phyloP scores from a whole-genome alignment of 1,284 basidiomycete species.

The Schizophyllum commune region DNA sequence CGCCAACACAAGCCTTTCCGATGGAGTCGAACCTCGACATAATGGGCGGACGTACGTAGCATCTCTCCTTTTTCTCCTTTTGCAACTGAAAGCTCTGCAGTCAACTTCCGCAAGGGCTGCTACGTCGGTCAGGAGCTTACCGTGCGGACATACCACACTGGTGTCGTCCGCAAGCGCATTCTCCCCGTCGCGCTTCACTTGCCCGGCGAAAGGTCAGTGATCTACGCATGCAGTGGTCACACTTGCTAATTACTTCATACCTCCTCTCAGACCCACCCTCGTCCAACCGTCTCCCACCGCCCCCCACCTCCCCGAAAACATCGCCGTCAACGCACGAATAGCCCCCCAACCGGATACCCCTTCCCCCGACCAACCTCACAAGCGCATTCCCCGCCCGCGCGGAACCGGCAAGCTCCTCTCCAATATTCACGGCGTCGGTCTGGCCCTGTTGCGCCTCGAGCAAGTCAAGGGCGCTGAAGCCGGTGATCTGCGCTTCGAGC shows the following conservation, averaged over 20 bases:
- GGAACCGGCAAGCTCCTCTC: conserved; percentile 63
- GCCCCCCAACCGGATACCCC: conserved; percentile 30
- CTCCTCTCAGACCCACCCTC: background rate
- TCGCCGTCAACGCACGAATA: conserved; percentile 15
- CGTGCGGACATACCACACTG: conserved; percentile 94
- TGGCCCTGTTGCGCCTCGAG: conserved; percentile 69
- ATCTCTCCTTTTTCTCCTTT: conserved; percentile 7
- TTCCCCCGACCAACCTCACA: conserved; percentile 13
- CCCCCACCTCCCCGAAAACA: conserved; percentile 5
- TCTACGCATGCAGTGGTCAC: background rate
- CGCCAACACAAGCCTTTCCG: conserved; percentile 74
- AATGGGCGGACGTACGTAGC: conserved; percentile 78
- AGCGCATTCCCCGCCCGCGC: conserved; percentile 38
- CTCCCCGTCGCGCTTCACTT: conserved; percentile 62
- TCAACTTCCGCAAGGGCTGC: conserved; percentile 97
- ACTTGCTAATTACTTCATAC: background rate
- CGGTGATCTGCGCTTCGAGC: conserved; percentile 33
- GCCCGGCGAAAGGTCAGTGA: conserved; percentile 14
- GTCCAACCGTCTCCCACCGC: background rate
- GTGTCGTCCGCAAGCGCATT: conserved; percentile 86
- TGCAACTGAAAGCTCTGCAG: conserved; percentile 30
- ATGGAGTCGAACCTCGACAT: conserved; percentile 92
- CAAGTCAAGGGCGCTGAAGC: conserved; percentile 34
- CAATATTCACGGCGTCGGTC: conserved; percentile 47
- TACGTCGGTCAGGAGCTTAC: conserved; percentile 98